Percentiles rank a stretch among this genome's conserved stretches.
phyloP scores from a whole-genome alignment of 1,284 basidiomycete genomes.

The Irpex rosettiformis region DNA sequence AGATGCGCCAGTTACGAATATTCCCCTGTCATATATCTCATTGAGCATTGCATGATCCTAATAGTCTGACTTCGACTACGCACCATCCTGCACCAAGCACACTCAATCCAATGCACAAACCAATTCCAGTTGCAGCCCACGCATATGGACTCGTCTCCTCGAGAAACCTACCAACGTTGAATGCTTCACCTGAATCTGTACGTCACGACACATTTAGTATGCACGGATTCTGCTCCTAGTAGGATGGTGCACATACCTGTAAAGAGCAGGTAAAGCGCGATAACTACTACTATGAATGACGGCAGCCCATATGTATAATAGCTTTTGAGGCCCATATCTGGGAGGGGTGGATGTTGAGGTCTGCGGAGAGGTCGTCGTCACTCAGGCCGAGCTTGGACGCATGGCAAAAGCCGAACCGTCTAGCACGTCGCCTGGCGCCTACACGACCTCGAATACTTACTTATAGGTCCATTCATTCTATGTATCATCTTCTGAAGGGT shows the following conservation, averaged over 20 bases:
- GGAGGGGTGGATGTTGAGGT: conserved; percentile 13
- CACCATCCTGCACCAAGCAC: conserved; percentile 96
- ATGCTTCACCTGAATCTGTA: conserved; percentile 82
- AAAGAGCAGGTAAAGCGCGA: conserved; percentile 84
- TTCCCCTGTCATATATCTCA: conserved; percentile 69
- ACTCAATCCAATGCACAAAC: conserved; percentile 90
- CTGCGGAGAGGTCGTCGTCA: conserved; percentile 9
- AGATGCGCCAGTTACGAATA: conserved; percentile 93
- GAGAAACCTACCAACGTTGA: conserved; percentile 91
- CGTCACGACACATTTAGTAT: conserved; percentile 2
- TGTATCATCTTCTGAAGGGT: conserved; percentile 92
- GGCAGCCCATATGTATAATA: conserved; percentile 71
- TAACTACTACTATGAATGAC: conserved; percentile 56
- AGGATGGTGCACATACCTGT: conserved; percentile 54
- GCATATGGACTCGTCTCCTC: conserved; percentile 92
- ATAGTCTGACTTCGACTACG: conserved; percentile 27
- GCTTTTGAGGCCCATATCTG: conserved; percentile 40
- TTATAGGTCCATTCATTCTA: conserved; percentile 26
- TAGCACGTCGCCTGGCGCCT: neutral
- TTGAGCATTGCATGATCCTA: neutral
- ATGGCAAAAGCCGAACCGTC: neutral
- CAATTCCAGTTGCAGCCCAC: conserved; percentile 91
- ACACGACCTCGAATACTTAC: neutral
- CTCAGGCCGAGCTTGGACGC: neutral
- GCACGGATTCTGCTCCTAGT: neutral